Evolutionary conservation across 805 yeast species (phyloP).

Genomic region (Metschnikowia arizonensis): DNA sequence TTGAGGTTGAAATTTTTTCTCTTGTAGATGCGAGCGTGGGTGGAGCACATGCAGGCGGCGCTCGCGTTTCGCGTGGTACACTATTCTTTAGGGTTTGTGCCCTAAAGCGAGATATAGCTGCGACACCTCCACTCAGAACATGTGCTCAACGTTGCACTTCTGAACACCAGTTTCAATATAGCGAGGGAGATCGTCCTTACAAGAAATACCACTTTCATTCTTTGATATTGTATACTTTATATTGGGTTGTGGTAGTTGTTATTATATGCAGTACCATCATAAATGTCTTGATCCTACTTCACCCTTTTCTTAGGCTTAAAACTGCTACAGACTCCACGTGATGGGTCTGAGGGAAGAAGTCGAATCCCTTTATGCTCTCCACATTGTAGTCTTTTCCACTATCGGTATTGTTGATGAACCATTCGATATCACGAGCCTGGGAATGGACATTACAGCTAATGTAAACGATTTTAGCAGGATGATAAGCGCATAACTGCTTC

Average conservation of each 20-base stretch:
- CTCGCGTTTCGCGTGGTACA: slow-evolving; percentile 1
- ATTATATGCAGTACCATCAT: too few relatives aligned
- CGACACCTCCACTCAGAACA: too few relatives aligned
- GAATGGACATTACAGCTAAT: slow-evolving; percentile 97
- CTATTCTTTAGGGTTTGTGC: slow-evolving; percentile 14
- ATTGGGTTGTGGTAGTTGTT: too few relatives aligned
- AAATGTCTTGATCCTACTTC: too few relatives aligned
- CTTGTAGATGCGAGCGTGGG: slow-evolving; percentile 8
- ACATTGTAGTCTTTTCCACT: slow-evolving; percentile 62
- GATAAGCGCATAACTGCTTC: slow-evolving; percentile 76
- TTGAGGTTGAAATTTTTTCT: slow-evolving; percentile 16
- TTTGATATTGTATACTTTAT: too few relatives aligned
- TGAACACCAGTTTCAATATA: too few relatives aligned
- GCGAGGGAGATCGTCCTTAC: too few relatives aligned
- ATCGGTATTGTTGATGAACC: slow-evolving; percentile 63
- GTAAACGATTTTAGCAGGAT: slow-evolving; percentile 86
- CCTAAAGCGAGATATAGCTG: slow-evolving; percentile 4
- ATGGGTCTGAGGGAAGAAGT: slow-evolving; percentile 93
- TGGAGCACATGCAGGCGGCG: slow-evolving; percentile 8
- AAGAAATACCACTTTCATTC: too few relatives aligned
- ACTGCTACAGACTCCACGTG: slow-evolving; percentile 90
- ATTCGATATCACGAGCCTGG: slow-evolving; percentile 91
- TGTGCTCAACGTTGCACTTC: too few relatives aligned
- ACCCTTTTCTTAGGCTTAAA: slow-evolving; percentile 25
- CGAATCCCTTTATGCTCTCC: slow-evolving; percentile 89